Percentiles rank a stretch among this genome's conserved stretches.
Evolutionary conservation across 1,284 basidiomycete genomes (phyloP).

Genomic region (Crucibulum cyathiforme): DNA sequence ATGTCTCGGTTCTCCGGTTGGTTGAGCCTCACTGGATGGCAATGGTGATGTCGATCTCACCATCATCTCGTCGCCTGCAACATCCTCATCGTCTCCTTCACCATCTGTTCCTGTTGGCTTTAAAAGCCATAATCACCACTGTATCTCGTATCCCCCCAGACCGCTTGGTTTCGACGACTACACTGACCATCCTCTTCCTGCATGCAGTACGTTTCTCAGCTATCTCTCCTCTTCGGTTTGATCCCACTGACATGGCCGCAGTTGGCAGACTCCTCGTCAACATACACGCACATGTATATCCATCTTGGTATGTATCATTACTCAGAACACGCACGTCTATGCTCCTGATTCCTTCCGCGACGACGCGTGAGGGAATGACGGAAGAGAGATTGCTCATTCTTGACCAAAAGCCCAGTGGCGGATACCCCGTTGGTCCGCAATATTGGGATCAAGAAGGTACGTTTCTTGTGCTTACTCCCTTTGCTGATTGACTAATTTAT

Average conservation of each 20-base stretch:
- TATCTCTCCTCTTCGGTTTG: no score
- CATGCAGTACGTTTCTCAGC: no score
- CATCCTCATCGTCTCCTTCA: no score
- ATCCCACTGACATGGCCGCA: slow-evolving; percentile 14
- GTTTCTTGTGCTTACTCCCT: background rate
- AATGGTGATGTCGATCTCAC: no score
- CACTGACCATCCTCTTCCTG: no score
- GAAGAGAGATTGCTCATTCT: slow-evolving; percentile 78
- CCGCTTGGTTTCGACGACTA: no score
- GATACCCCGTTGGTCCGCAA: slow-evolving; percentile 63
- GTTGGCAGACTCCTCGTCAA: slow-evolving; percentile 63
- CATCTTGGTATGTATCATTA: slow-evolving; percentile 73
- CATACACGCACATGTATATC: slow-evolving; percentile 84
- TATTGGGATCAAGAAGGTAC: slow-evolving; percentile 76
- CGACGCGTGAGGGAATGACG: slow-evolving; percentile 44
- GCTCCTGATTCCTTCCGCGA: slow-evolving; percentile 71
- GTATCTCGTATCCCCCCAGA: no score
- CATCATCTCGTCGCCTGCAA: no score
- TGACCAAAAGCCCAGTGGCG: slow-evolving; percentile 77
- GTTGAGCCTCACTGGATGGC: no score
- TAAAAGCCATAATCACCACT: no score
- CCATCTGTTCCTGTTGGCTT: no score
- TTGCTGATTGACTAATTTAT: slow-evolving; percentile 6
- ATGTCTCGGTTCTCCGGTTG: no score
- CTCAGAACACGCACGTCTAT: slow-evolving; percentile 65